A percentile compares a stretch with the other conserved stretches of the same genome.
phyloP scores from a whole-genome alignment of 352 stramenopile genomes.

The Phytophthora meadii region DNA sequence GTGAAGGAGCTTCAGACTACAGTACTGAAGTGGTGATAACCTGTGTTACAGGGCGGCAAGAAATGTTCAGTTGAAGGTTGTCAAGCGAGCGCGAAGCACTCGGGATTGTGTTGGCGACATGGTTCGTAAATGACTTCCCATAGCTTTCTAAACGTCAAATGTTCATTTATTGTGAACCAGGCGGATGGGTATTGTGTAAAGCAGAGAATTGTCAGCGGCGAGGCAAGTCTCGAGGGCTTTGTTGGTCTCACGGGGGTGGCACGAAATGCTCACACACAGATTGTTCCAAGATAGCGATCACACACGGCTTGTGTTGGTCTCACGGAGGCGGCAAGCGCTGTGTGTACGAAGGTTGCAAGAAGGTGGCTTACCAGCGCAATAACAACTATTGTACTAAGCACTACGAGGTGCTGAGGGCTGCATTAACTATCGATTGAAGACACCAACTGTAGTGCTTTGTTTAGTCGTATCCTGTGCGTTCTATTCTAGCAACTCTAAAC shows the following conservation, averaged over 20 bases:
- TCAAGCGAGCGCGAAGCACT: constrained; percentile 2
- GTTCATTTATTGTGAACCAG: constrained; percentile 5
- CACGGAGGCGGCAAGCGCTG: constrained; percentile 44
- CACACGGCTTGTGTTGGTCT: constrained; percentile 37
- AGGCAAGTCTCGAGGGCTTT: constrained; percentile 79
- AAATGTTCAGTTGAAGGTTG: constrained; percentile 8
- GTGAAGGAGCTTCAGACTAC: not conserved
- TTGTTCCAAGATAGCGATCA: constrained; percentile 58
- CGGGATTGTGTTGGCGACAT: constrained; percentile 1
- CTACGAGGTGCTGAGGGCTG: no score
- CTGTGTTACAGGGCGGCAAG: constrained; percentile 6
- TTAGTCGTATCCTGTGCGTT: no score
- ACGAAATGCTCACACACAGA: constrained; percentile 52
- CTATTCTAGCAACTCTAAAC: no score
- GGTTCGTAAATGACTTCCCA: not conserved
- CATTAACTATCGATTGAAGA: no score
- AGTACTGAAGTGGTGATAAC: not conserved
- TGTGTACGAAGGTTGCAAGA: constrained; percentile 37
- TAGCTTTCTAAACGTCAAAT: not conserved
- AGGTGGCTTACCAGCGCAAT: constrained; percentile 45
- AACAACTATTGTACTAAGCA: constrained; percentile 49
- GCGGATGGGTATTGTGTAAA: constrained; percentile 57
- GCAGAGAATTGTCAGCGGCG: constrained; percentile 57
- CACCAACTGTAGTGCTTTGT: no score
- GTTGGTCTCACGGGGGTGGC: constrained; percentile 79